A percentile compares a stretch with the other conserved stretches of the same genome.
phyloP scores from a whole-genome alignment of 345 rosid genomes.

The Cardamine chenopodiifolia region DNA sequence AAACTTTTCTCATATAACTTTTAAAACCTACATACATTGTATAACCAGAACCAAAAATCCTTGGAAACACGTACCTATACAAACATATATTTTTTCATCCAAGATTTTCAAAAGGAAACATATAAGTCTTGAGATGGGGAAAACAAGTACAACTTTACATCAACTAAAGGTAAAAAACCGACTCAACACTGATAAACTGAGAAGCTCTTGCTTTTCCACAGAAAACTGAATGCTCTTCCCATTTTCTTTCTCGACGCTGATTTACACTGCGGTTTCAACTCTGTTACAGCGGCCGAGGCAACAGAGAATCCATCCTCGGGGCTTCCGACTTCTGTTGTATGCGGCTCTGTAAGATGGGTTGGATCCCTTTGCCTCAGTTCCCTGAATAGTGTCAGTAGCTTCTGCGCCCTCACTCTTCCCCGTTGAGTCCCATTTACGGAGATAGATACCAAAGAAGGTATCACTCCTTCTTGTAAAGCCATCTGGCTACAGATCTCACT shows the following conservation, averaged over 20 bases:
- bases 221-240: conserved; percentile 76
- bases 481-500: conserved; percentile 75
- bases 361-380: conserved; percentile 89
- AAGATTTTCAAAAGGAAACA: conserved; percentile 39
- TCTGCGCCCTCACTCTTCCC: conserved; percentile 83
- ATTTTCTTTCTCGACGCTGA: conserved; percentile 69
- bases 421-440: conserved; percentile 81
- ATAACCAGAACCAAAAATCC: conserved; percentile 7
- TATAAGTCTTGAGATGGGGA: conserved; percentile 20
- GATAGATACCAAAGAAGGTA: conserved; percentile 91
- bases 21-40: conserved; percentile 7
- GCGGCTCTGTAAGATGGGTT: conserved; percentile 38
- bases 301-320: conserved; percentile 41
- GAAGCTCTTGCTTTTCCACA: conserved; percentile 90
- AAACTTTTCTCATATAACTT: not conserved
- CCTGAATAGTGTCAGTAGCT: conserved; percentile 81
- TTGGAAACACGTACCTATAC: conserved; percentile 25
- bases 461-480: conserved; percentile 95
- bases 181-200: conserved; percentile 60
- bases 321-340: conserved; percentile 37
- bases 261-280: conserved; percentile 69
- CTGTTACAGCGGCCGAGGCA: conserved; percentile 42
- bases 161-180: conserved; percentile 37
- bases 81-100: conserved; percentile 12
- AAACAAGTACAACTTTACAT: conserved; percentile 42